Conservation (phyloP, 345 rosid species). For the Populus pruinosa region DNA sequence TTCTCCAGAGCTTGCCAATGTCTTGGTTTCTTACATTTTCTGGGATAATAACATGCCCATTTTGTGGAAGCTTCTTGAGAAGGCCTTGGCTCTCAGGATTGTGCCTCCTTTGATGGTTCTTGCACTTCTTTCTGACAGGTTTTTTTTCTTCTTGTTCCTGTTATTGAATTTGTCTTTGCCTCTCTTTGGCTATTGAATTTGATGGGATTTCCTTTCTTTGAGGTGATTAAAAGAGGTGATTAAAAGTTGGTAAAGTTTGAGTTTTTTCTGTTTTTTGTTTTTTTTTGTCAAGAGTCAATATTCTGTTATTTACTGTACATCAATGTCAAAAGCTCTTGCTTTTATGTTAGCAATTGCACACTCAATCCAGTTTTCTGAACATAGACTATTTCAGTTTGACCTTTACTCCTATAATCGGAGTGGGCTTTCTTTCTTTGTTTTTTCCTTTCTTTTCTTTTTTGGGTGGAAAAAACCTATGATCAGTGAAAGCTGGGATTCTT, state of each 20-base stretch:
- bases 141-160: background rate
- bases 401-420: background rate
- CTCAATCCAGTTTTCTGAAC: background rate
- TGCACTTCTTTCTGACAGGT: conserved; percentile 31
- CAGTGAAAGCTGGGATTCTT: background rate
- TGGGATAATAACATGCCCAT: conserved; percentile 33
- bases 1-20: conserved; percentile 25
- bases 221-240: background rate
- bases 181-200: background rate
- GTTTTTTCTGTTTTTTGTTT: background rate
- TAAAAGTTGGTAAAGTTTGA: background rate
- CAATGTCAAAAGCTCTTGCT: background rate
- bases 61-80: conserved; percentile 34
- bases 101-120: conserved; percentile 25
- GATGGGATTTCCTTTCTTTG: background rate
- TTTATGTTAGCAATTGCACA: background rate
- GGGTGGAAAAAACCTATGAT: background rate
- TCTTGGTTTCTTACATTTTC: conserved; percentile 27
- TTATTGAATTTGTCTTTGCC: background rate
- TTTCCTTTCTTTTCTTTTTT: background rate
- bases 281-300: background rate
- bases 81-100: conserved; percentile 25
- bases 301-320: background rate
- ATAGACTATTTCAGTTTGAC: background rate
- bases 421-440: background rate